phyloP scores from a whole-genome alignment of 2,329 filamentous ascomycete genomes.

The Fusarium musae region DNA sequence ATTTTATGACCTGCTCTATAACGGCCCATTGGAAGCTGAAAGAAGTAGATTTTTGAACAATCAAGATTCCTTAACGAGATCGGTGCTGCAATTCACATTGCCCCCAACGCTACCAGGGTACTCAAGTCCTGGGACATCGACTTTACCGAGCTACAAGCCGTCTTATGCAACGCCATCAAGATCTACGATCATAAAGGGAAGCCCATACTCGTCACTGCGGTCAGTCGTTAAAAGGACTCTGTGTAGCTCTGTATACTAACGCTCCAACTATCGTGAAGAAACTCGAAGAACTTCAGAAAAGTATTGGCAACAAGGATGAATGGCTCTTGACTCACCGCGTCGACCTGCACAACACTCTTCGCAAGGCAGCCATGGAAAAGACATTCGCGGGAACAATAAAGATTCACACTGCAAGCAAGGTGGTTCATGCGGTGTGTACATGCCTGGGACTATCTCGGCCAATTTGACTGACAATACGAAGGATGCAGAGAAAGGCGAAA shows the following conservation, averaged over 20 bases:
- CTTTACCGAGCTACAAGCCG: constrained; percentile 2
- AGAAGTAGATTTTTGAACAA: constrained; percentile 6
- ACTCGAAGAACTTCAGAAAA: not conserved
- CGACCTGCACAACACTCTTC: constrained; percentile 1
- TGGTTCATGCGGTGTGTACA: not conserved
- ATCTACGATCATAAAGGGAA: constrained; percentile 2
- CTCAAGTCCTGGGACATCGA: constrained; percentile 8
- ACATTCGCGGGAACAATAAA: not conserved
- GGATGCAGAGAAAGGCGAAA: constrained; percentile 2
- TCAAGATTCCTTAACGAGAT: constrained; percentile 11
- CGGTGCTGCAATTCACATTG: constrained; percentile 9
- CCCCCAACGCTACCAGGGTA: constrained; percentile 5
- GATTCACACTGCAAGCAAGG: not conserved
- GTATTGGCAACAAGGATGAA: not conserved
- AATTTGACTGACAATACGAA: not conserved
- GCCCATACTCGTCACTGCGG: not conserved
- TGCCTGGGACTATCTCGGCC: rapidly evolving
- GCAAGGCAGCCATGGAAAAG: not conserved
- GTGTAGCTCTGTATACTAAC: not conserved
- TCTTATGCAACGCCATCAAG: constrained; percentile 10
- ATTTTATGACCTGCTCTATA: rapidly evolving
- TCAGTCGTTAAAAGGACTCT: not conserved
- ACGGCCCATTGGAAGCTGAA: not conserved
- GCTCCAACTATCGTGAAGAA: not conserved
- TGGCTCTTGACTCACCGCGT: constrained; percentile 2